Base-by-base conservation (phyloP, 1,284 basidiomycete species). In the Microstroma glucosiphilum region DNA sequence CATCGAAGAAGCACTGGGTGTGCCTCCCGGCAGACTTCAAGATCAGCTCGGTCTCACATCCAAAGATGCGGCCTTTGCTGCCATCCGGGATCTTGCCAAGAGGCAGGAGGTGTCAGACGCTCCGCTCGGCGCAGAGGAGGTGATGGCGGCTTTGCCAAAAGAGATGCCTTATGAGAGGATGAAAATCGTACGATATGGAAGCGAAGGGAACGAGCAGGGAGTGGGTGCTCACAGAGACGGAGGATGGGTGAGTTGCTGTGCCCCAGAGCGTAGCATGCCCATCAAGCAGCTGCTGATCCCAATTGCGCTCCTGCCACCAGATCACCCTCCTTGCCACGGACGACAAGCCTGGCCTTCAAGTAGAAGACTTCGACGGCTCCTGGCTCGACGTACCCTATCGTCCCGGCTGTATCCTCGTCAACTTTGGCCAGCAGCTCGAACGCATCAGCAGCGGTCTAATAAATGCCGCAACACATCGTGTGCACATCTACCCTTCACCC, bases 381-480 rank as follows among this genome's bases (percentile, higher is more conserved):
- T 76, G 74, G 74, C 42, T 76, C 19, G 60, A 61, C 26, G 67
- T 76, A 8, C 72, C 70, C 0, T 63, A 67, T 61, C 58, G 67
- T 6, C 48, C 62, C 15, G 51, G 59, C 30, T 49, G 57, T 21
- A 67, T 70, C 40, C 64, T 76, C 46, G 70, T 75, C 66, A 76
- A 76, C 53, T 71, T 72, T 49, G 74, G 74, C n/a, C 74, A 76
- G 56, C 74, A 76, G 46, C 62, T 76, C 21, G 74, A 76, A 49
- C 60, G 61, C 23, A 58, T 75, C 2, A 68, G 67, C 37, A 61
- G 62, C 40, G 69, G 72, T 26, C 65, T 69, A 46, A 64, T 76
- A 12, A 67, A 68, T 40, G 68, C 72, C 17, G 74, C 74, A 7
- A 71, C 72, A 1, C 74, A 75, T 26, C 66, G 74, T 4, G 74